Evolutionary conservation across 371 early-diverging fungal species (phyloP).

Genomic region (Haplosporangium sp.): DNA sequence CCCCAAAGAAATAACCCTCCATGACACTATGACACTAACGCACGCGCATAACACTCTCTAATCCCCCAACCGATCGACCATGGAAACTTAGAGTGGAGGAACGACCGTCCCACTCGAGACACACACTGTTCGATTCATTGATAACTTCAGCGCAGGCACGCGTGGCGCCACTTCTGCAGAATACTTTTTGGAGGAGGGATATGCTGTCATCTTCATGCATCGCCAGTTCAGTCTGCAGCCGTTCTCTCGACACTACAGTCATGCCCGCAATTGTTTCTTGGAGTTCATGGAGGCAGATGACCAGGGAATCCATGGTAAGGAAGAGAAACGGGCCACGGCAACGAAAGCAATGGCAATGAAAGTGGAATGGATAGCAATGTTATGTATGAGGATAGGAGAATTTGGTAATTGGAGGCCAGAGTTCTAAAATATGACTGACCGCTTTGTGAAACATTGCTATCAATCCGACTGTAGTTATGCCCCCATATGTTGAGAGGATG

Average conservation of each 20-base stretch:
- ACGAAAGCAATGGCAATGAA: no score
- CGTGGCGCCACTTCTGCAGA: slow-evolving; percentile 97
- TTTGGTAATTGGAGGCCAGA: no score
- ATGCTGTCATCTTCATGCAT: slow-evolving; percentile 96
- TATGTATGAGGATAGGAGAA: no score
- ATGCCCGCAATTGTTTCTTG: slow-evolving; percentile 80
- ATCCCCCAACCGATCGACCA: neutral
- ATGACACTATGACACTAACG: neutral
- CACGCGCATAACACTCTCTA: neutral
- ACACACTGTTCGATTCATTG: slow-evolving; percentile 98
- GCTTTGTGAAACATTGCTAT: neutral
- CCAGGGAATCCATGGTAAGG: slow-evolving; percentile 61
- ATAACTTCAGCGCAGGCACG: slow-evolving; percentile 97
- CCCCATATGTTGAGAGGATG: slow-evolving; percentile 73
- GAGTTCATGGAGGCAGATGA: slow-evolving; percentile 82
- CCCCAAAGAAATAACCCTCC: no score
- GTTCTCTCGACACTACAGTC: slow-evolving; percentile 91
- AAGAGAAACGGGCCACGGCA: neutral
- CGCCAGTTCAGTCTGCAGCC: slow-evolving; percentile 95
- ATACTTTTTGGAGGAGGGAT: slow-evolving; percentile 90
- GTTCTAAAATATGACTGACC: no score
- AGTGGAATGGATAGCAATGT: no score
- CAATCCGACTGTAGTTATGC: slow-evolving; percentile 58
- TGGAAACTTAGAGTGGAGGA: slow-evolving; percentile 97
- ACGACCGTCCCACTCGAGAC: slow-evolving; percentile 97